Conservation (phyloP, 169 alveolate species). For the Neospora caninum region DNA sequence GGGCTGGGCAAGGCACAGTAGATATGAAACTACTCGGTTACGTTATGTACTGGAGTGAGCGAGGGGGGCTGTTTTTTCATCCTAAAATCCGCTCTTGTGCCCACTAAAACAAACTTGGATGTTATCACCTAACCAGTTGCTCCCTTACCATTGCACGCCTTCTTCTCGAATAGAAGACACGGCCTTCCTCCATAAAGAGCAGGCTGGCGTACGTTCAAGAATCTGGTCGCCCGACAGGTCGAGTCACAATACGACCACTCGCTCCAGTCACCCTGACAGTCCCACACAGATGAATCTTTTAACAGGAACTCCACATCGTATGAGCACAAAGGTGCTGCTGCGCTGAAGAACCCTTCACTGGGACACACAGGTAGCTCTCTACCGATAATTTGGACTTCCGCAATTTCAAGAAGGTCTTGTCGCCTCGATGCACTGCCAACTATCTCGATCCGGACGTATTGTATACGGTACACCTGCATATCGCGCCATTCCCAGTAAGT, state of each 20-base stretch:
- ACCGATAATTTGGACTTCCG: not conserved
- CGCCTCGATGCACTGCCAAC: not conserved
- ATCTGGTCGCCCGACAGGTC: conserved; percentile 25
- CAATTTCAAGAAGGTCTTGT: not conserved
- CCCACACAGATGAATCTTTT: not conserved
- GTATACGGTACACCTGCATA: conserved; percentile 7
- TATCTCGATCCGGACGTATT: not conserved
- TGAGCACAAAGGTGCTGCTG: not conserved
- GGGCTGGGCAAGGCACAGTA: too few species aligned
- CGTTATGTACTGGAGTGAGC: too few species aligned
- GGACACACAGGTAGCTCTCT: conserved; percentile 18
- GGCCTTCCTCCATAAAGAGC: conserved; percentile 31
- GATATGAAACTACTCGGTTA: too few species aligned
- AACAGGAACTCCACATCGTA: conserved; percentile 8
- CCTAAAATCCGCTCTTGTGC: too few species aligned
- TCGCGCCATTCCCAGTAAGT: conserved; percentile 36
- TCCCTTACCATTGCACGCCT: conserved; percentile 5
- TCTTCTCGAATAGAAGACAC: not conserved
- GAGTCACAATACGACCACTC: conserved; percentile 49
- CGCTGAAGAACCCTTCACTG: conserved; percentile 15
- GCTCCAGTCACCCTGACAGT: conserved; percentile 37
- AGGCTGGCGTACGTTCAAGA: not conserved
- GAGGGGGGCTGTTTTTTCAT: too few species aligned
- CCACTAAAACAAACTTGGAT: too few species aligned
- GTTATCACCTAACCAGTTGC: too few species aligned